Conservation (phyloP, 1,284 basidiomycete genomes). For the Moesziomyces aphidis region DNA sequence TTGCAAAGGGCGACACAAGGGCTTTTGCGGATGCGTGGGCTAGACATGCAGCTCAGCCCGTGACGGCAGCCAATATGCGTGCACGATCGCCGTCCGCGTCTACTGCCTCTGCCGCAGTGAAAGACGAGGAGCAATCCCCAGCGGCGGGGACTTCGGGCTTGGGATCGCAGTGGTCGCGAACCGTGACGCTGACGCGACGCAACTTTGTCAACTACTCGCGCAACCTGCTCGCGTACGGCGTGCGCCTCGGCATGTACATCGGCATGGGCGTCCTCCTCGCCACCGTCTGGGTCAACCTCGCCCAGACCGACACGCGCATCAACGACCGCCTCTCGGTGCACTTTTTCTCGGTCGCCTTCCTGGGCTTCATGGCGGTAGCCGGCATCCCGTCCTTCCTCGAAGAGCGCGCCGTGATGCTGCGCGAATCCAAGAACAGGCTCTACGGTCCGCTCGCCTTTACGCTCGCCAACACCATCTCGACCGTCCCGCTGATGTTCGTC, state of each 20-base stretch:
- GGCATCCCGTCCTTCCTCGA: constrained; percentile 69
- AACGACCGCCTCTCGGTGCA: constrained; percentile 65
- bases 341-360: constrained; percentile 72
- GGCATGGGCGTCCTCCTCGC: constrained; percentile 69
- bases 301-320: constrained; percentile 66
- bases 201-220: constrained; percentile 57
- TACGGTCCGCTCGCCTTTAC: constrained; percentile 61
- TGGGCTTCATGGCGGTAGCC: constrained; percentile 72
- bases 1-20: constrained; percentile 21
- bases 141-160: background rate
- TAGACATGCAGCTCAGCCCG: background rate
- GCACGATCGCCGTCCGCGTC: background rate
- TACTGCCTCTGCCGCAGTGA: background rate
- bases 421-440: constrained; percentile 68
- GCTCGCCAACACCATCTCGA: constrained; percentile 65
- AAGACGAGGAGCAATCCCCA: background rate
- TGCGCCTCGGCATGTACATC: constrained; percentile 75
- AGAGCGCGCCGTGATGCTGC: constrained; percentile 68
- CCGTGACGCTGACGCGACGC: constrained; percentile 26
- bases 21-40: constrained; percentile 23
- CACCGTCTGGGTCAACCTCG: constrained; percentile 75
- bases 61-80: background rate
- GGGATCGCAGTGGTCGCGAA: constrained; percentile 2
- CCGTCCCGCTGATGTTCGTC: constrained; percentile 68
- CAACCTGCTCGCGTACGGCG: constrained; percentile 76